Percentiles rank a stretch among this genome's conserved stretches.
Conservation (phyloP, 345 rosid genomes). For the Sisymbrium altissimum region DNA sequence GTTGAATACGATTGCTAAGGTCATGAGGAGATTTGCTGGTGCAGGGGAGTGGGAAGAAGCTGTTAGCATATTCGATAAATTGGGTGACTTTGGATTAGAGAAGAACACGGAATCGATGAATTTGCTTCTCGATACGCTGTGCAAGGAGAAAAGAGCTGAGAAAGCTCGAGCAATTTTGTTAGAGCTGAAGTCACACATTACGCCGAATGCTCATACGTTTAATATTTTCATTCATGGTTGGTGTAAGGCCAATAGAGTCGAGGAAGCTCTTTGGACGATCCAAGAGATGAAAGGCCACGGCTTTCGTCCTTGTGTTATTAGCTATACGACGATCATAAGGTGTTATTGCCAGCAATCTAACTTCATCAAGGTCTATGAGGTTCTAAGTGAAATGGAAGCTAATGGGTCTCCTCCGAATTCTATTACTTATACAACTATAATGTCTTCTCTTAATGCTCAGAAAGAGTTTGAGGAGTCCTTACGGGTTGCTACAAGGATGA, state of each 20-base stretch:
- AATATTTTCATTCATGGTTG: slow-evolving; percentile 86
- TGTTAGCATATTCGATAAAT: slow-evolving; percentile 53
- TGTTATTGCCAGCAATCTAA: slow-evolving; percentile 48
- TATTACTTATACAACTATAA: slow-evolving; percentile 65
- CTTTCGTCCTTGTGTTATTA: slow-evolving; percentile 56
- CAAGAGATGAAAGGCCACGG: slow-evolving; percentile 91
- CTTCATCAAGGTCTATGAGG: slow-evolving; percentile 51
- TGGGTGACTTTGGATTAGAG: slow-evolving; percentile 54
- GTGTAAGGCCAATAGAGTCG: slow-evolving; percentile 71
- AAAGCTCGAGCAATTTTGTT: slow-evolving; percentile 57
- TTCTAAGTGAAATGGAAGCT: slow-evolving; percentile 64
- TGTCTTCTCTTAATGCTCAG: slow-evolving; percentile 55
- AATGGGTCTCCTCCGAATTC: slow-evolving; percentile 63
- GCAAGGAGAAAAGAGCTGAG: slow-evolving; percentile 71
- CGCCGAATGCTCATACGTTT: slow-evolving; percentile 64
- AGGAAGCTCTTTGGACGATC: slow-evolving; percentile 84
- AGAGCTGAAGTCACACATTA: slow-evolving; percentile 55
- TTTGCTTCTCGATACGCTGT: slow-evolving; percentile 69
- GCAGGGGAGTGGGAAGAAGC: slow-evolving; percentile 88
- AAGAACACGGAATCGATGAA: slow-evolving; percentile 79
- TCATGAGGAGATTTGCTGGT: slow-evolving; percentile 77
- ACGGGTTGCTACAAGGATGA: slow-evolving; percentile 49
- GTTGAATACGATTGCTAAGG: slow-evolving; percentile 52
- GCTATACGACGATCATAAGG: slow-evolving; percentile 66
- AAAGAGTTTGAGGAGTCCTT: slow-evolving; percentile 57